Evolutionary conservation across 345 rosid species (phyloP), one percentile per base, ranked within the genome.

Genomic region (Streptanthus diversifolius): DNA sequence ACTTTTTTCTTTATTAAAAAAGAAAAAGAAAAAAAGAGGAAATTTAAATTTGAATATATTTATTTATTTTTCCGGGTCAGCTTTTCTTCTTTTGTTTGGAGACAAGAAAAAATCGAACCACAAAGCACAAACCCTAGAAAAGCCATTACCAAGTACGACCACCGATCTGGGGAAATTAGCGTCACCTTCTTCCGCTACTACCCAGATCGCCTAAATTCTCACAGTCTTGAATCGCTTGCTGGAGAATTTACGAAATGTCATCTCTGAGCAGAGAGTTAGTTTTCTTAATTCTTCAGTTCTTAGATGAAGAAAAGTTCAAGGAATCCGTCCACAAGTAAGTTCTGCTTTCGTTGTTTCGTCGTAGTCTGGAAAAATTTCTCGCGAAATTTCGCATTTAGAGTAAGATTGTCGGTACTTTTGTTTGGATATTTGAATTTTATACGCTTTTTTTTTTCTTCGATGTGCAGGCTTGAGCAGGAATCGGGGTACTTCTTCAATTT

Each of bases 401-500:
- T 27, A 10, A 24, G n/a, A 25, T 53, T 52, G 18, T 15, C 15
- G 5, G 15, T 55, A 51, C 30, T 3, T 22, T 4, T 53, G 63
- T 41, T 25, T 36, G 24, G 35, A 36, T 47, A 11, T 58, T 51
- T 32, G 30, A 39, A 43, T 53, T 36, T 67, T 11, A 44, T 21
- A 19, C 1, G 30, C 1, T 18, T 0, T 24, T 12, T 51, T 12
- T 7, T 7, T 32, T 32, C 2, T 7, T 14, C 27, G 24, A 17
- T 77, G 61, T 65, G 44, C 11, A 86, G 96, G 83, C 59, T 86
- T 68, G 97, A 92, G 82, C 91, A 92, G 51, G 98, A 92, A 81
- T 92, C 98, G 5, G 90, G 96, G 7, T 92, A 88, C 72, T 92
- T 75, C 83, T 92, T 92, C 80, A 92, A 92, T 65, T 84, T 85